phyloP scores from a whole-genome alignment of 2,329 filamentous ascomycete species.

The Paecilomyces formosus region DNA sequence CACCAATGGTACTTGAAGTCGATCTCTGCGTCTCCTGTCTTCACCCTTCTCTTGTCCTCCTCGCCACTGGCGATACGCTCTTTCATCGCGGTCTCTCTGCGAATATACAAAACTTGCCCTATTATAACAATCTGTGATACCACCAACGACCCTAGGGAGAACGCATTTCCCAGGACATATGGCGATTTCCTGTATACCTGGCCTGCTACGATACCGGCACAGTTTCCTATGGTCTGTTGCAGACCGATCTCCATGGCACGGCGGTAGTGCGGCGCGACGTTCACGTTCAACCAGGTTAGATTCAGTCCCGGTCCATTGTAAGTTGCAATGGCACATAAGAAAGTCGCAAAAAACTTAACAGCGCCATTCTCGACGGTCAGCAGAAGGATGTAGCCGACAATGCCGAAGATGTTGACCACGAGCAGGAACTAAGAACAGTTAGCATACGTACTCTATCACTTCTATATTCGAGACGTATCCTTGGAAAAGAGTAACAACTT shows the following conservation, averaged over 20 bases:
- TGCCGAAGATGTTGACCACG: slow-evolving; percentile 34
- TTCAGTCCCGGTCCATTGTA: slow-evolving; percentile 43
- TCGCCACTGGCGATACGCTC: slow-evolving; percentile 34
- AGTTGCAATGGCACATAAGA: slow-evolving; percentile 41
- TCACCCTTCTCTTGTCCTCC: slow-evolving; percentile 39
- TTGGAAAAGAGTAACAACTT: slow-evolving; percentile 1
- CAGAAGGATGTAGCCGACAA: slow-evolving; percentile 45
- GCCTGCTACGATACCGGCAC: slow-evolving; percentile 41
- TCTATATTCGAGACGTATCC: neutral
- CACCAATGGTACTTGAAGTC: slow-evolving; percentile 43
- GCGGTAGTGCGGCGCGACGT: slow-evolving; percentile 42
- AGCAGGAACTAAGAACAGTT: slow-evolving; percentile 23
- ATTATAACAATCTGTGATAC: slow-evolving; percentile 31
- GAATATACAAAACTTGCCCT: slow-evolving; percentile 37
- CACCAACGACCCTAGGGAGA: slow-evolving; percentile 28
- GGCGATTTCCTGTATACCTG: slow-evolving; percentile 37
- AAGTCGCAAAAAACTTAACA: slow-evolving; percentile 45
- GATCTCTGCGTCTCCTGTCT: slow-evolving; percentile 40
- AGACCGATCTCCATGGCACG: slow-evolving; percentile 41
- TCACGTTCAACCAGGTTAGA: slow-evolving; percentile 43
- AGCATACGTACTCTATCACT: slow-evolving; percentile 1
- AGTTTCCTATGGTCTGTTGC: slow-evolving; percentile 43
- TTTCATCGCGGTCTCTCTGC: slow-evolving; percentile 33
- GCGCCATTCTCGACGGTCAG: slow-evolving; percentile 42
- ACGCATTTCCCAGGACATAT: slow-evolving; percentile 29